Percentiles rank a stretch among this genome's conserved stretches.
Conservation (phyloP, 2,329 filamentous ascomycete genomes). For the Phaeosphaeriaceae sp. region DNA sequence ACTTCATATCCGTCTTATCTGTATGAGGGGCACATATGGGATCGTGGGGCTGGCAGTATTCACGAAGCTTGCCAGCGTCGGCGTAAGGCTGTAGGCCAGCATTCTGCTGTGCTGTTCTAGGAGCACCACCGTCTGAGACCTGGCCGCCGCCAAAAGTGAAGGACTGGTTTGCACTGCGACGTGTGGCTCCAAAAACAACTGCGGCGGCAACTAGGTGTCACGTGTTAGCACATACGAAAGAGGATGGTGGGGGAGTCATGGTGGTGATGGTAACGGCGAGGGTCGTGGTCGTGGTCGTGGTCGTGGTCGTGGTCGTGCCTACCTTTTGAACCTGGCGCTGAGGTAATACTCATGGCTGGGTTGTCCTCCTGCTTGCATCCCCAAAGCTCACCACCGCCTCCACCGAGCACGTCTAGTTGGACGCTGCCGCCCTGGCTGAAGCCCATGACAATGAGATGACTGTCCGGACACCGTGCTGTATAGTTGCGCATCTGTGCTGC, state of each 20-base stretch:
- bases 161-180: slow-evolving; percentile 31
- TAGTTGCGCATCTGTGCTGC: slow-evolving; percentile 37
- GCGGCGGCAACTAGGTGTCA: slow-evolving; percentile 26
- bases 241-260: no score
- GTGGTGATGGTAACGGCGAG: no score
- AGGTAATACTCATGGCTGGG: slow-evolving; percentile 25
- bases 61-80: slow-evolving; percentile 60
- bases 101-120: slow-evolving; percentile 26
- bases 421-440: slow-evolving; percentile 38
- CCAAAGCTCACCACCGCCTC: slow-evolving; percentile 34
- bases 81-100: slow-evolving; percentile 30
- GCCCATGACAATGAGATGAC: slow-evolving; percentile 34
- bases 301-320: no score
- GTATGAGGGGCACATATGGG: slow-evolving; percentile 65
- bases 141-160: slow-evolving; percentile 32
- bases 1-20: slow-evolving; percentile 56
- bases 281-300: no score
- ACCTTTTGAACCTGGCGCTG: slow-evolving; percentile 31
- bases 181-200: slow-evolving; percentile 31
- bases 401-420: slow-evolving; percentile 31
- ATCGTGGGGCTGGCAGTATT: slow-evolving; percentile 68
- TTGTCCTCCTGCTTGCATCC: slow-evolving; percentile 31
- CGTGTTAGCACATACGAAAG: slow-evolving; percentile 6
- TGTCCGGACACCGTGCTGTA: slow-evolving; percentile 33
- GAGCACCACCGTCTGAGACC: slow-evolving; percentile 26